These are phyloP conservation scores for Ampelomyces quisqualis DNA, from an alignment of 2,329 filamentous ascomycete genomes.

Conservation along the genomic window DNA sequence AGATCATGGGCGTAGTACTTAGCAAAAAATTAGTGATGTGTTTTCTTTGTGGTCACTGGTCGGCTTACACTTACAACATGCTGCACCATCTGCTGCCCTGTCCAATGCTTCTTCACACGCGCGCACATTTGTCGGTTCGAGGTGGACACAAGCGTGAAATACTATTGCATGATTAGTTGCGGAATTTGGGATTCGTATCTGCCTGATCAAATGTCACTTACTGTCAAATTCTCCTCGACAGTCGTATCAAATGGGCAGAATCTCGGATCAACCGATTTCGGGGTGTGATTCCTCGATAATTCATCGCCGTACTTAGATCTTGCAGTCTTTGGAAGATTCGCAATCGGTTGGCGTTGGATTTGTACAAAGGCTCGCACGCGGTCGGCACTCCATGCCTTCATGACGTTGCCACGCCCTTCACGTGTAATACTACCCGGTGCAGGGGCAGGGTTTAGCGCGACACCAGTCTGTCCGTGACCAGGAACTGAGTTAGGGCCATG, in stretches of 20 bases:
- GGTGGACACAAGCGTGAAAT: conserved; percentile 3
- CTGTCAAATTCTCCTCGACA: conserved; percentile 9
- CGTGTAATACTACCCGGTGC: conserved; percentile 1
- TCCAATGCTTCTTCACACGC: conserved; percentile 3
- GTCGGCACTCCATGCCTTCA: conserved; percentile 6
- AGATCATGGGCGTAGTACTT: not conserved
- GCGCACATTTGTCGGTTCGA: conserved; percentile 6
- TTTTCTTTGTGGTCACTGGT: too few species aligned
- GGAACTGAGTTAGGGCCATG: too few species aligned
- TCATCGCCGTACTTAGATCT: conserved; percentile 2
- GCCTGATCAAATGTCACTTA: too few species aligned
- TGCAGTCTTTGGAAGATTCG: not conserved
- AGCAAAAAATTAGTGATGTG: too few species aligned
- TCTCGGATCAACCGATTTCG: conserved; percentile 5
- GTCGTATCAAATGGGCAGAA: conserved; percentile 7
- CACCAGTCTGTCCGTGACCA: too few species aligned
- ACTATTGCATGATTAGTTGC: not conserved
- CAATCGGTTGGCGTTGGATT: conserved; percentile 1
- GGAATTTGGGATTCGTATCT: too few species aligned
- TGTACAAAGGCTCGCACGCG: conserved; percentile 4
- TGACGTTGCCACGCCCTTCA: not conserved
- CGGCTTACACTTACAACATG: conserved; percentile 1
- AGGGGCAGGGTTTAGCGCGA: too few species aligned
- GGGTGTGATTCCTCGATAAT: conserved; percentile 5
- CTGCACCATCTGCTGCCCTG: not conserved